These are phyloP conservation scores for Cladosporium sp. DNA, from an alignment of 2,329 filamentous ascomycete genomes.

Conservation along the genomic window DNA sequence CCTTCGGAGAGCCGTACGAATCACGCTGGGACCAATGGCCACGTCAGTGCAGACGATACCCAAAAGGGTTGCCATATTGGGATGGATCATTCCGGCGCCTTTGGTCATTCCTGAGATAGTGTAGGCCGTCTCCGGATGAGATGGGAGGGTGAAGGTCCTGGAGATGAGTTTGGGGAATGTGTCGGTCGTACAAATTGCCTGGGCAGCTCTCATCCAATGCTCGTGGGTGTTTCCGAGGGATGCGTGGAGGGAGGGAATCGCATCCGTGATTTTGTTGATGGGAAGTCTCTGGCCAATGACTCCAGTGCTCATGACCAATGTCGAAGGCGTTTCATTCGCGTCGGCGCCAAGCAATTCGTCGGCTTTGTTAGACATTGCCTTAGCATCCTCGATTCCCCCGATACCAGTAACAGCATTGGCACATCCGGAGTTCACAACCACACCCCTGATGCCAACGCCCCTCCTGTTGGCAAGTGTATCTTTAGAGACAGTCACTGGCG, in stretches of 20 bases:
- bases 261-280: slow-evolving; percentile 79
- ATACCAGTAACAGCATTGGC: slow-evolving; percentile 95
- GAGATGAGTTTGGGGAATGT: slow-evolving; percentile 96
- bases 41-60: slow-evolving; percentile 90
- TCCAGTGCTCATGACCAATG: slow-evolving; percentile 97
- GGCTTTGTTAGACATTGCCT: slow-evolving; percentile 71
- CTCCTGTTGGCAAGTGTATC: slow-evolving; percentile 55
- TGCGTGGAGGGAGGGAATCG: slow-evolving; percentile 69
- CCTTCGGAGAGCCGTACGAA: slow-evolving; percentile 63
- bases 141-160: slow-evolving; percentile 74
- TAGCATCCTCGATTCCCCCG: slow-evolving; percentile 81
- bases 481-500: slow-evolving; percentile 80
- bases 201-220: slow-evolving; percentile 79
- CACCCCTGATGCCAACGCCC: slow-evolving; percentile 66
- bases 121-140: slow-evolving; percentile 68
- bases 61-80: slow-evolving; percentile 95
- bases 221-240: slow-evolving; percentile 69
- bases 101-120: slow-evolving; percentile 92
- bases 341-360: slow-evolving; percentile 43
- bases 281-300: slow-evolving; percentile 94
- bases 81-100: slow-evolving; percentile 97
- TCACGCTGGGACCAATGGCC: slow-evolving; percentile 61
- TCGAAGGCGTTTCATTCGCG: slow-evolving; percentile 49
- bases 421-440: slow-evolving; percentile 92
- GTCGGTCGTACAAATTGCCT: slow-evolving; percentile 95